These are phyloP conservation scores for Stygiomarasmius scandens DNA, from an alignment of 1,284 basidiomycete species.

Conservation along the genomic window DNA sequence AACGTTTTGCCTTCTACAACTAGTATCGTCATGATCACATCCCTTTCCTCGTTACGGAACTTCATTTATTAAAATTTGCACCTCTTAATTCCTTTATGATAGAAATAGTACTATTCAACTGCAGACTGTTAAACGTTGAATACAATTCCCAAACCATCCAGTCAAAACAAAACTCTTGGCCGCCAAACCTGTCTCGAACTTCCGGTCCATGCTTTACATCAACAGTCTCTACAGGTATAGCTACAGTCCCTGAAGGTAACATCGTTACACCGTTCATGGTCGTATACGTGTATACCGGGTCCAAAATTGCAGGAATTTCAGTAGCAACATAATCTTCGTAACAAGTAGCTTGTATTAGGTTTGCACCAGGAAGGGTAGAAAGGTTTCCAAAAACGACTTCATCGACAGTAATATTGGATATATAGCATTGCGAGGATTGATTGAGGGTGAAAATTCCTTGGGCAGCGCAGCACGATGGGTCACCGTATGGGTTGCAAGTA, in stretches of 20 bases:
- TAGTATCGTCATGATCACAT: too few species aligned
- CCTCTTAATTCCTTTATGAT: too few species aligned
- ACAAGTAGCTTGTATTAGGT: constrained; percentile 16
- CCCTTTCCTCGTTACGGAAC: too few species aligned
- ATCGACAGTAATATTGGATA: constrained; percentile 38
- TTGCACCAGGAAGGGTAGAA: constrained; percentile 9
- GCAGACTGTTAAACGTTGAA: too few species aligned
- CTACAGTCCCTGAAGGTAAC: constrained; percentile 9
- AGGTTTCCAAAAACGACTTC: constrained; percentile 25
- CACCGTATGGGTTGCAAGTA: constrained; percentile 39
- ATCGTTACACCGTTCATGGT: neutral
- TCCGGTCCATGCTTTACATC: constrained; percentile 7
- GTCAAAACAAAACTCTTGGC: too few species aligned
- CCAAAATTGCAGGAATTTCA: constrained; percentile 10
- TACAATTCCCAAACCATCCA: too few species aligned
- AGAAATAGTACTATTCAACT: too few species aligned
- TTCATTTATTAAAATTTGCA: too few species aligned
- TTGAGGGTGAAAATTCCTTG: constrained; percentile 40
- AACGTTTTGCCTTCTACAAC: too few species aligned
- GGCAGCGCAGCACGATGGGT: constrained; percentile 34
- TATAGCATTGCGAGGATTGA: constrained; percentile 33
- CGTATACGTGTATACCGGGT: constrained; percentile 10
- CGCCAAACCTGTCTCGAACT: neutral
- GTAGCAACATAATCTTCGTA: constrained; percentile 12
- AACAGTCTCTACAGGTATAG: neutral